These are phyloP conservation scores for Aspergillus cristatus DNA, from an alignment of 495 filamentous ascomycete genomes.

Conservation along the genomic window DNA sequence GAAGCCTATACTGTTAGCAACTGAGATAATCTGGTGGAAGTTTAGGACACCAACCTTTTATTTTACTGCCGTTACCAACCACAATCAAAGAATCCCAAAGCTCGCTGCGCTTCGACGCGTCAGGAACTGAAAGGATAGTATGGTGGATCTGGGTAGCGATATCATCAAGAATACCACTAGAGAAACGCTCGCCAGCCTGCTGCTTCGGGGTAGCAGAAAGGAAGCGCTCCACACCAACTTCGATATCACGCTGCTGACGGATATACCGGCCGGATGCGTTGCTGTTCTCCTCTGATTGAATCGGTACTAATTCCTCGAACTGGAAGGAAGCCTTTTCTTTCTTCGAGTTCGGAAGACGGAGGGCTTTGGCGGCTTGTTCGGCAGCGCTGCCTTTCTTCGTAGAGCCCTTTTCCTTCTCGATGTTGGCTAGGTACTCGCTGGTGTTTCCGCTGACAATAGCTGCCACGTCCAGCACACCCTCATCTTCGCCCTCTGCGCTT, in stretches of 20 bases:
- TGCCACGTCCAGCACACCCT: conserved; percentile 88
- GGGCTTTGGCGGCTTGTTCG: conserved; percentile 38
- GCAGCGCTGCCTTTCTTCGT: conserved; percentile 49
- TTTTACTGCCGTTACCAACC: conserved; percentile 76
- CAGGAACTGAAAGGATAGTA: conserved; percentile 66
- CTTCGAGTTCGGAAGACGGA: conserved; percentile 72
- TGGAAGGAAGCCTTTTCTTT: conserved; percentile 67
- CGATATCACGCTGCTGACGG: conserved; percentile 56
- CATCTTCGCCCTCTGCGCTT: conserved; percentile 46
- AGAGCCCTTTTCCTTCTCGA: conserved; percentile 79
- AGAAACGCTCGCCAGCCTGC: conserved; percentile 25
- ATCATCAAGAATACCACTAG: conserved; percentile 60
- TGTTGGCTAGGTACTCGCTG: conserved; percentile 79
- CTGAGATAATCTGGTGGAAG: neutral
- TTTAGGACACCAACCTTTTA: conserved; percentile 51
- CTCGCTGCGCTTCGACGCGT: conserved; percentile 67
- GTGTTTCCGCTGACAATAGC: conserved; percentile 93
- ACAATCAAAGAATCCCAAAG: conserved; percentile 88
- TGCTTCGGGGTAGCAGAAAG: conserved; percentile 50
- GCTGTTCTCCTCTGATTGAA: conserved; percentile 33
- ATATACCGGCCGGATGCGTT: conserved; percentile 23
- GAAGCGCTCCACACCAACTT: conserved; percentile 84
- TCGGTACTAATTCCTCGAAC: conserved; percentile 64
- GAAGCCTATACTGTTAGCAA: conserved; percentile 44
- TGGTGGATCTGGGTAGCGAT: conserved; percentile 78